Percentiles rank a stretch among this genome's conserved stretches.
Evolutionary conservation across 306 rosid genomes (phyloP).

Genomic region (Spatholobus suberectus): DNA sequence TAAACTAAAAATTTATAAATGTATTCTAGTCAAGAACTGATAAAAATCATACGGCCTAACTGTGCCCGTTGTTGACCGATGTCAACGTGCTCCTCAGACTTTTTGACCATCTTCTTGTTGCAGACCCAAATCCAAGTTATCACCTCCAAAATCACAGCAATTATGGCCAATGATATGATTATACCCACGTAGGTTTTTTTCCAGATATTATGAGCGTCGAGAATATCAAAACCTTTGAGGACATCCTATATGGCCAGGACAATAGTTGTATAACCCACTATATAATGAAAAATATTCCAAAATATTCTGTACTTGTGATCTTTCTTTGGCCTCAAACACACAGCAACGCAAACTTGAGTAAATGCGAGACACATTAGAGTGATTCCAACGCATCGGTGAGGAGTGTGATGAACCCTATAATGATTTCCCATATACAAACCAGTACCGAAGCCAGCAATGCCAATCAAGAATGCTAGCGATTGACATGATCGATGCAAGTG

Average conservation of each 20-base stretch:
- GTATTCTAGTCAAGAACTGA: too few species aligned
- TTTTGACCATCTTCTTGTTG: not conserved
- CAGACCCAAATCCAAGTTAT: not conserved
- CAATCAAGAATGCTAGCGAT: not conserved
- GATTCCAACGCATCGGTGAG: slow-evolving; percentile 45
- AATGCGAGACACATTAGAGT: not conserved
- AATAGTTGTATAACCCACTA: slow-evolving; percentile 26
- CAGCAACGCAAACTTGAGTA: slow-evolving; percentile 10
- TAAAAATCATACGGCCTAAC: too few species aligned
- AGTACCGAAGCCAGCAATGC: slow-evolving; percentile 18
- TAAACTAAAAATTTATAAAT: too few species aligned
- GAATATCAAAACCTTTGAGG: slow-evolving; percentile 32
- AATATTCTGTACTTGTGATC: slow-evolving; percentile 13
- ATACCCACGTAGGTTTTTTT: not conserved
- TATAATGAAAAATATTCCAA: slow-evolving; percentile 33
- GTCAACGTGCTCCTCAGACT: not conserved
- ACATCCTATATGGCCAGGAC: slow-evolving; percentile 12
- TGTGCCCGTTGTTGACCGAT: not conserved
- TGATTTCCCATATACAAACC: slow-evolving; percentile 14
- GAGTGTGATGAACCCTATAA: not conserved
- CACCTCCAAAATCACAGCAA: not conserved
- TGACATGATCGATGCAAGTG: slow-evolving; percentile 25
- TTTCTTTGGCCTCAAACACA: not conserved
- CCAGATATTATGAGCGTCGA: not conserved
- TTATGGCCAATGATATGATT: not conserved